These are phyloP conservation scores for Benincasa hispida DNA, from an alignment of 306 rosid genomes.

Conservation along the genomic window DNA sequence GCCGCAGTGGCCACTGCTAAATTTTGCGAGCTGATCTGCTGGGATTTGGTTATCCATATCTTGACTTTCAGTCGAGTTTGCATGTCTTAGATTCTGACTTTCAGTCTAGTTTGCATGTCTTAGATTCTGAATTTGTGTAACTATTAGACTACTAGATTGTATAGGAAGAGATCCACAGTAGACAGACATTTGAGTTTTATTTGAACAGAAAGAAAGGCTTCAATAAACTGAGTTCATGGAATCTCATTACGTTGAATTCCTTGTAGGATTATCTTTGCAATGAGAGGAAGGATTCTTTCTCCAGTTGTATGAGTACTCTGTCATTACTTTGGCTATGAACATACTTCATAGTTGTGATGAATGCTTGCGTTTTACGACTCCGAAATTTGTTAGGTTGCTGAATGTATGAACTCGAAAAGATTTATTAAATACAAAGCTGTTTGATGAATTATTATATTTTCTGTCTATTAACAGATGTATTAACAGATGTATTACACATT, in stretches of 20 bases:
- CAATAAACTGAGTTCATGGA: neutral
- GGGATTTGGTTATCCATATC: neutral
- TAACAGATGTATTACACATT: neutral
- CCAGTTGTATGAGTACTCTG: neutral
- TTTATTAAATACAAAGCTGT: neutral
- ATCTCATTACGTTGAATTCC: neutral
- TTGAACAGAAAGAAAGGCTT: neutral
- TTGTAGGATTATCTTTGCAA: neutral
- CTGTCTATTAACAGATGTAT: no score
- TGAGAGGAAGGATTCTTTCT: neutral
- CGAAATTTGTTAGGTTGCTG: neutral
- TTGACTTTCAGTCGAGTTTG: neutral
- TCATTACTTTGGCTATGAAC: neutral
- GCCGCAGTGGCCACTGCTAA: conserved; percentile 37
- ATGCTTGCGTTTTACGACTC: neutral
- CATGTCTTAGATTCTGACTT: neutral
- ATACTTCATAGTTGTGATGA: neutral
- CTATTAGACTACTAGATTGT: neutral
- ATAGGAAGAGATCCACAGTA: neutral
- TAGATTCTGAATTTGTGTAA: neutral
- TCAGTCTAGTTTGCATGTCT: neutral
- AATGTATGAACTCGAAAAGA: neutral
- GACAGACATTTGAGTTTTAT: neutral
- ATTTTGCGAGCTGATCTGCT: conserved; percentile 29
- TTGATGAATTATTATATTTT: neutral